Percentiles rank a stretch among this genome's conserved stretches.
Conservation (phyloP, 257 asterid genomes). For the Capsicum chinense region DNA sequence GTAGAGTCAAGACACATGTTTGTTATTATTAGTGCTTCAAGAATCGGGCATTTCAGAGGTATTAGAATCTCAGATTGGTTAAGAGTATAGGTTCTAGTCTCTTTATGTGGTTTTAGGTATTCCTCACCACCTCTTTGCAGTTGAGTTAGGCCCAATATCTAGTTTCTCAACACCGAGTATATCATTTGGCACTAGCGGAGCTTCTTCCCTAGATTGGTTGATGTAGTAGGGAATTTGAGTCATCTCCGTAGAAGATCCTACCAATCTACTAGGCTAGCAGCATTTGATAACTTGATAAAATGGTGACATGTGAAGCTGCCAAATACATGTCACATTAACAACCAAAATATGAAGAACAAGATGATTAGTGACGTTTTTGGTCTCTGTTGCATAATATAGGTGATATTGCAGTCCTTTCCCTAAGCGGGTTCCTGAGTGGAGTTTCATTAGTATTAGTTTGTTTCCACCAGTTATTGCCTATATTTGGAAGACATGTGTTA, state of each 20-base stretch:
- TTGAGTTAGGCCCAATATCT: not conserved
- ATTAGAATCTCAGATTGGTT: conserved; percentile 2
- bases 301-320: too few relatives aligned
- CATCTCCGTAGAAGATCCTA: too few relatives aligned
- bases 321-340: too few relatives aligned
- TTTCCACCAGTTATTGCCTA: not conserved
- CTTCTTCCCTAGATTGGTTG: too few relatives aligned
- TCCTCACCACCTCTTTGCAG: not conserved
- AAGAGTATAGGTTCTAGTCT: not conserved
- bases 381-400: not conserved
- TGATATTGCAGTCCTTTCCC: not conserved
- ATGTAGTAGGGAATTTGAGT: too few relatives aligned
- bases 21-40: not conserved
- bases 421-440: not conserved
- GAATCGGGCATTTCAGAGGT: not conserved
- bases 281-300: too few relatives aligned
- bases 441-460: not conserved
- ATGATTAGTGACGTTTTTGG: too few relatives aligned
- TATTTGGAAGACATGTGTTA: not conserved
- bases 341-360: too few relatives aligned
- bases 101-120: not conserved
- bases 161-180: too few relatives aligned
- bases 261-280: too few relatives aligned
- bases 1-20: not conserved
- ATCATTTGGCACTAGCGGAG: too few relatives aligned